These are phyloP conservation scores for Fusarium palustre DNA, from an alignment of 2,329 filamentous ascomycete genomes.

Conservation along the genomic window DNA sequence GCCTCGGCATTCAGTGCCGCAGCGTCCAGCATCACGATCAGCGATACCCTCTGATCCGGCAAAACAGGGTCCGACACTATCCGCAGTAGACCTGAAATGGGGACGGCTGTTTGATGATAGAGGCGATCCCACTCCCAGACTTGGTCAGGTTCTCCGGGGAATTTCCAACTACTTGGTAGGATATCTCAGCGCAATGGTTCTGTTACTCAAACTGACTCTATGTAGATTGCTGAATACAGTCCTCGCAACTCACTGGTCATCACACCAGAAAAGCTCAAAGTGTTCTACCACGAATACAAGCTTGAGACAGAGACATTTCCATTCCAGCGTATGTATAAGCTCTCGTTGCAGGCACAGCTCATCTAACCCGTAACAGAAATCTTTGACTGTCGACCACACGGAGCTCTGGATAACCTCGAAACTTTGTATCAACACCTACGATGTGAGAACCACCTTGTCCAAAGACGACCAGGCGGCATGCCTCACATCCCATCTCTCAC, in stretches of 20 bases:
- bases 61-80: conserved; percentile 22
- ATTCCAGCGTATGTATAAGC: conserved; percentile 67
- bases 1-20: conserved; percentile 10
- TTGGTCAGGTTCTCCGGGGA: conserved; percentile 78
- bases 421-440: conserved; percentile 66
- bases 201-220: background rate
- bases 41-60: conserved; percentile 14
- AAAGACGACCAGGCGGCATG: conserved; percentile 61
- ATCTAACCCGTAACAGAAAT: conserved; percentile 56
- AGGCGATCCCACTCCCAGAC: conserved; percentile 73
- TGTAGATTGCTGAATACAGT: conserved; percentile 50
- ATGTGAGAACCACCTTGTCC: conserved; percentile 75
- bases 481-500: conserved; percentile 75
- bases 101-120: conserved; percentile 77
- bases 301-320: conserved; percentile 74
- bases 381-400: conserved; percentile 58
- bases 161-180: conserved; percentile 79
- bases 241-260: conserved; percentile 68
- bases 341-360: too few relatives aligned
- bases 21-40: conserved; percentile 8
- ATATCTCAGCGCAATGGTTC: conserved; percentile 1
- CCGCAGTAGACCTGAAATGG: conserved; percentile 78
- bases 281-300: conserved; percentile 76
- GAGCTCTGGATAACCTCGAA: conserved; percentile 46
- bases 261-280: conserved; percentile 78